These are phyloP conservation scores for Cutaneotrichosporon arboriforme DNA, from an alignment of 1,284 basidiomycete species.

Conservation along the genomic window DNA sequence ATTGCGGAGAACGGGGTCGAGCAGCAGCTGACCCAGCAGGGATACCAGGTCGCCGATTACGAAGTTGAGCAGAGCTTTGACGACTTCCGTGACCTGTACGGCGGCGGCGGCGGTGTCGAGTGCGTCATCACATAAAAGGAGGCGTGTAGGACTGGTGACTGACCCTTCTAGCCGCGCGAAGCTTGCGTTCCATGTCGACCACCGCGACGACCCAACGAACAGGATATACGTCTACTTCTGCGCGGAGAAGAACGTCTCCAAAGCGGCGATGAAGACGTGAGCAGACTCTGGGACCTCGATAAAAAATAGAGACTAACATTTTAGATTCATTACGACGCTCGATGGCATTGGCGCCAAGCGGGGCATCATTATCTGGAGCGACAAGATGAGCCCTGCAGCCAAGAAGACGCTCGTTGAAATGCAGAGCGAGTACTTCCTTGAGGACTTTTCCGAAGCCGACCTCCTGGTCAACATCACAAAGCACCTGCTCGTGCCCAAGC, in stretches of 20 bases:
- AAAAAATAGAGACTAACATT: background rate
- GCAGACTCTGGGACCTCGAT: slow-evolving; percentile 33
- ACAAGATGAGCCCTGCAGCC: slow-evolving; percentile 93
- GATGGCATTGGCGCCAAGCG: slow-evolving; percentile 83
- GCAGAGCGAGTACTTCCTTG: slow-evolving; percentile 76
- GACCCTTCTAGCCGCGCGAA: slow-evolving; percentile 63
- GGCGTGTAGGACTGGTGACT: background rate
- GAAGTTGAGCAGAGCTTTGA: slow-evolving; percentile 49
- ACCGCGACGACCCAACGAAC: slow-evolving; percentile 61
- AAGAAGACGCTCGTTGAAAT: slow-evolving; percentile 91
- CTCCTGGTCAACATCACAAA: slow-evolving; percentile 96
- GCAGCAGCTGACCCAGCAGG: slow-evolving; percentile 24
- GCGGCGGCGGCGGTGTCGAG: slow-evolving; percentile 41
- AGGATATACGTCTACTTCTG: slow-evolving; percentile 94
- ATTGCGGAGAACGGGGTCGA: background rate
- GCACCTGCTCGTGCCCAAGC: slow-evolving; percentile 89
- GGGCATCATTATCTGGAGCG: slow-evolving; percentile 92
- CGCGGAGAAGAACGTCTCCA: slow-evolving; percentile 84
- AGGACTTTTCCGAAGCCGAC: slow-evolving; percentile 95
- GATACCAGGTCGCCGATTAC: slow-evolving; percentile 46
- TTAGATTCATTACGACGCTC: slow-evolving; percentile 75
- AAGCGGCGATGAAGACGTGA: slow-evolving; percentile 93
- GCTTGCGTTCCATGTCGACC: slow-evolving; percentile 81
- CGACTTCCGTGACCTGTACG: slow-evolving; percentile 41
- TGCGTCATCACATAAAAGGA: slow-evolving; percentile 25